These are phyloP conservation scores for Thuidium tamariscinum DNA, from an alignment of 225 moss, liverwort and hornwort species.

Conservation along the genomic window DNA sequence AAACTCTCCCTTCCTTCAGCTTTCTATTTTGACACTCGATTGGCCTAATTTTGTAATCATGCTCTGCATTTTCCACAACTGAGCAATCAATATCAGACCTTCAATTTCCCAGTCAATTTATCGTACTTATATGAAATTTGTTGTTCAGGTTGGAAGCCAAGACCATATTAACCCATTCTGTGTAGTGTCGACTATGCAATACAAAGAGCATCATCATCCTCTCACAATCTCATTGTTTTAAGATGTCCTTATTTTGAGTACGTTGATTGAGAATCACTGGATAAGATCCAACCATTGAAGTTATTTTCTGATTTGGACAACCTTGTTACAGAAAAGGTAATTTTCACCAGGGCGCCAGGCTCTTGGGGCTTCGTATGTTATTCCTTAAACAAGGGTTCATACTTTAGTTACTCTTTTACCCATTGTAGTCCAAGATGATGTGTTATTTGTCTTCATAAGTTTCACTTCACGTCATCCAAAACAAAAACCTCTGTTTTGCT, in stretches of 20 bases:
- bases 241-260: background rate
- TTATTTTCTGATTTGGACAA: background rate
- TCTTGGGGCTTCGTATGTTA: background rate
- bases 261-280: background rate
- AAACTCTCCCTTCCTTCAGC: background rate
- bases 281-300: background rate
- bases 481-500: background rate
- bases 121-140: background rate
- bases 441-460: background rate
- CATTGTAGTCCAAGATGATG: background rate
- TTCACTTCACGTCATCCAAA: background rate
- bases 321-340: background rate
- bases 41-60: background rate
- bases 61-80: too few species aligned
- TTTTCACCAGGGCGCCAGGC: too few species aligned
- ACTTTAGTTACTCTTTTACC: background rate
- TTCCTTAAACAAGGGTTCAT: background rate
- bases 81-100: background rate
- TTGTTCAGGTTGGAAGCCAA: background rate
- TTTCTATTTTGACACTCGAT: background rate
- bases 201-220: background rate
- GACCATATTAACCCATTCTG: too few species aligned
- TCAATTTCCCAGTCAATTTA: background rate
- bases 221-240: background rate
- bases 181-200: background rate